These are phyloP conservation scores for Xylariales sp. DNA, from an alignment of 2,329 filamentous ascomycete species.

Conservation along the genomic window DNA sequence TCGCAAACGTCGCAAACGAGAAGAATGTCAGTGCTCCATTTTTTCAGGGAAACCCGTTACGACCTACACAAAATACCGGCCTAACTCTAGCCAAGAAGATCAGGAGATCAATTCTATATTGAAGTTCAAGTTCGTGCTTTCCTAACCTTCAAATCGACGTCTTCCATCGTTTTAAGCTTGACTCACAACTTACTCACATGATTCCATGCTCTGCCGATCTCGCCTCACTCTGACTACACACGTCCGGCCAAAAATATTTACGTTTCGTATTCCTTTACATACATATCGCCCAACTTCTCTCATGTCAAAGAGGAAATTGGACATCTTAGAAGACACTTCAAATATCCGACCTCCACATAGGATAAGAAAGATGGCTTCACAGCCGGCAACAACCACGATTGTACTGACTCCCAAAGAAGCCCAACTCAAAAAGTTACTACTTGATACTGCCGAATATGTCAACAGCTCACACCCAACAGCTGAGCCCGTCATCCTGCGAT, in stretches of 20 bases:
- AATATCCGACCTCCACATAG: conserved; percentile 38
- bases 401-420: conserved; percentile 76
- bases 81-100: neutral
- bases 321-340: conserved; percentile 38
- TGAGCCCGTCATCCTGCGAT: conserved; percentile 74
- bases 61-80: neutral
- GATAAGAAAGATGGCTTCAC: conserved; percentile 47
- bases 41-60: neutral
- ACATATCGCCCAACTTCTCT: conserved; percentile 14
- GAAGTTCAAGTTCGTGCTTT: neutral
- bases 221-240: conserved; percentile 16
- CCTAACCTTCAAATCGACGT: neutral
- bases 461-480: conserved; percentile 61
- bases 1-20: neutral
- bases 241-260: conserved; percentile 7
- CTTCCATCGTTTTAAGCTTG: conserved; percentile 1
- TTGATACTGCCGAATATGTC: conserved; percentile 82
- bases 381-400: conserved; percentile 51
- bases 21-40: neutral
- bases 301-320: conserved; percentile 50
- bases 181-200: conserved; percentile 22
- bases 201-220: conserved; percentile 19
- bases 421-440: conserved; percentile 78
- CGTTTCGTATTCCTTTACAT: neutral
- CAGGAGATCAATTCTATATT: neutral